Percentiles rank a stretch among this genome's conserved stretches.
phyloP scores from a whole-genome alignment of 2,329 filamentous ascomycete genomes.

The Aaosphaeria arxii region DNA sequence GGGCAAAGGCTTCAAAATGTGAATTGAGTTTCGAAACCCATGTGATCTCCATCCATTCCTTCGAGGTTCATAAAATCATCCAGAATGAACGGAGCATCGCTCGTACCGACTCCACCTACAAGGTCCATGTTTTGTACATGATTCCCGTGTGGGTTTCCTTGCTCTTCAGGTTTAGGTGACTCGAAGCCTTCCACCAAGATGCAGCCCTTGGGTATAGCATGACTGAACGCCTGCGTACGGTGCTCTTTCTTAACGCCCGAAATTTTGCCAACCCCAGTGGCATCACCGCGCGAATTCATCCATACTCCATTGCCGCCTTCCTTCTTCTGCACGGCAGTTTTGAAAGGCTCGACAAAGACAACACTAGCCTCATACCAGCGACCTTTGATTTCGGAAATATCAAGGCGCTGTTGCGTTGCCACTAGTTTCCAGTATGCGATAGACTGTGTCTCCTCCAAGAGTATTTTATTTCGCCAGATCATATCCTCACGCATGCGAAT shows the following conservation, averaged over 20 bases:
- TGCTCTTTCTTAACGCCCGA: slow-evolving; percentile 27
- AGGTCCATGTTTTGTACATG: slow-evolving; percentile 11
- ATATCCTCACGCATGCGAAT: slow-evolving; percentile 52
- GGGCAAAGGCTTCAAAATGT: too few species aligned
- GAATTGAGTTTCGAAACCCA: slow-evolving; percentile 12
- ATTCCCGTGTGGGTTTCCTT: slow-evolving; percentile 3
- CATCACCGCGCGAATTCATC: slow-evolving; percentile 49
- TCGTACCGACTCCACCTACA: slow-evolving; percentile 2
- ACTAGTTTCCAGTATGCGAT: slow-evolving; percentile 46
- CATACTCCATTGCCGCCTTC: slow-evolving; percentile 43
- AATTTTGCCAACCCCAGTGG: slow-evolving; percentile 18
- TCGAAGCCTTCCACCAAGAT: slow-evolving; percentile 40
- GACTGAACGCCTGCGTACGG: slow-evolving; percentile 42
- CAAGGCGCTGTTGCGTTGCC: slow-evolving; percentile 27
- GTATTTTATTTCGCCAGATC: slow-evolving; percentile 44
- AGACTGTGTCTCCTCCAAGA: slow-evolving; percentile 35
- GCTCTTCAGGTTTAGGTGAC: slow-evolving; percentile 17
- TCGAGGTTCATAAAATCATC: slow-evolving; percentile 46
- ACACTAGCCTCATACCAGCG: slow-evolving; percentile 59
- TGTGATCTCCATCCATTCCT: slow-evolving; percentile 22
- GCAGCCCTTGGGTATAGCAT: slow-evolving; percentile 36
- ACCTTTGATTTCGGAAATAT: slow-evolving; percentile 53
- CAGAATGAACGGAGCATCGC: slow-evolving; percentile 10
- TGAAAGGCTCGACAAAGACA: slow-evolving; percentile 40
- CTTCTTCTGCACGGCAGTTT: slow-evolving; percentile 35